phyloP scores from a whole-genome alignment of 2,329 filamentous ascomycete species.

The Rachicladosporium sp. region DNA sequence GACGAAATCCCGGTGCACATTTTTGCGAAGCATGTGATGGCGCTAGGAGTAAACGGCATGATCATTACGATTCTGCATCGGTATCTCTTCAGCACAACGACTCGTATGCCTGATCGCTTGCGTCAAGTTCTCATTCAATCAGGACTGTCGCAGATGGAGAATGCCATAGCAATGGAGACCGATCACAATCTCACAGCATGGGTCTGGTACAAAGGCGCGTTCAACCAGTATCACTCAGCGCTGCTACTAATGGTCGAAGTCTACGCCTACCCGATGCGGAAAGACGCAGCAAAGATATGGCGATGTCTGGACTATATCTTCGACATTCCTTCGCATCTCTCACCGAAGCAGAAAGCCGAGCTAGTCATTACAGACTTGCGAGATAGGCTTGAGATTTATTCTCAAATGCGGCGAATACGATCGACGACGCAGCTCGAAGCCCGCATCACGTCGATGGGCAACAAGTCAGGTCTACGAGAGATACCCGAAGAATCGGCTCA shows the following conservation, averaged over 20 bases:
- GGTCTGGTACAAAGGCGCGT: slow-evolving; percentile 59
- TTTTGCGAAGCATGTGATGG: slow-evolving; percentile 52
- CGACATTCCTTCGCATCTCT: slow-evolving; percentile 41
- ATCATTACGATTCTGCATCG: slow-evolving; percentile 57
- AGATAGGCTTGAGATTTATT: slow-evolving; percentile 48
- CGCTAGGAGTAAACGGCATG: slow-evolving; percentile 49
- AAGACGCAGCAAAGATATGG: slow-evolving; percentile 56
- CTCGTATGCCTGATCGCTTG: slow-evolving; percentile 48
- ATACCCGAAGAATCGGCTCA: too few relatives aligned
- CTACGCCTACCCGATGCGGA: slow-evolving; percentile 44
- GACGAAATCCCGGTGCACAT: slow-evolving; percentile 48
- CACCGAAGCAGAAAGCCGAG: slow-evolving; percentile 46
- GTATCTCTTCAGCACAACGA: slow-evolving; percentile 42
- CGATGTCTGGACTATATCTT: slow-evolving; percentile 61
- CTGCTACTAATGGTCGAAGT: slow-evolving; percentile 58
- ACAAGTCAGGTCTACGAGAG: slow-evolving; percentile 3
- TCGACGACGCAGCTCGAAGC: slow-evolving; percentile 21
- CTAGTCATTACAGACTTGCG: slow-evolving; percentile 51
- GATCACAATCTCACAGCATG: slow-evolving; percentile 43
- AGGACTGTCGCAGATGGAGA: slow-evolving; percentile 43
- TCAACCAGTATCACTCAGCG: slow-evolving; percentile 61
- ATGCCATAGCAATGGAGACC: slow-evolving; percentile 43
- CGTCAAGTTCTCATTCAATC: slow-evolving; percentile 52
- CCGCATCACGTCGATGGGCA: slow-evolving; percentile 8
- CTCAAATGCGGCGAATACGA: slow-evolving; percentile 41